Evolutionary conservation across 2,329 filamentous ascomycete genomes (phyloP).

Genomic region (Tetracladium maxilliforme): DNA sequence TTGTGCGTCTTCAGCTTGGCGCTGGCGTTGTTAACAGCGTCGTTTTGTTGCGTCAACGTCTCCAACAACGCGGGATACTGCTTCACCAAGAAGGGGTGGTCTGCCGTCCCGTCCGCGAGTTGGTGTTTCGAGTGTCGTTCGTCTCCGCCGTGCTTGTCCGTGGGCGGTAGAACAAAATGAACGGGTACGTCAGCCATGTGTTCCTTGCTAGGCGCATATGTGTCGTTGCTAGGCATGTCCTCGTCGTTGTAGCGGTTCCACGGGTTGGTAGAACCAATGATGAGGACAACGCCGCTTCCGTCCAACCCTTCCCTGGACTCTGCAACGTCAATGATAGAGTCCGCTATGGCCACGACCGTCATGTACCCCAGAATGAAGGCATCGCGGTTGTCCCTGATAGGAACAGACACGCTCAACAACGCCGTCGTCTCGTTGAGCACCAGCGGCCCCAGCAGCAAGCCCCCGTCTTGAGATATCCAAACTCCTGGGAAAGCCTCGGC

Average conservation of each 20-base stretch:
- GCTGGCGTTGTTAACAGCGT: constrained; percentile 49
- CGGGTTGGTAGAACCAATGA: constrained; percentile 51
- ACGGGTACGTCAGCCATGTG: constrained; percentile 28
- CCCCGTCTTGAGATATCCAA: constrained; percentile 28
- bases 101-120: constrained; percentile 11
- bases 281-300: constrained; percentile 50
- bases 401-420: constrained; percentile 67
- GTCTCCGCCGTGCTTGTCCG: constrained; percentile 17
- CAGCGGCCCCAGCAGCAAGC: constrained; percentile 64
- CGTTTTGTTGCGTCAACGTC: constrained; percentile 37
- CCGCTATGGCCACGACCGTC: constrained; percentile 61
- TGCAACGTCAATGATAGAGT: constrained; percentile 45
- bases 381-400: constrained; percentile 53
- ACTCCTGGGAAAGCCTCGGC: constrained; percentile 35
- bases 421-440: constrained; percentile 56
- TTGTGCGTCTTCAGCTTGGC: constrained; percentile 55
- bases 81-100: constrained; percentile 39
- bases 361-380: constrained; percentile 66
- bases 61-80: constrained; percentile 47
- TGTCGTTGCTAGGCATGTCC: constrained; percentile 29
- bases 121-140: constrained; percentile 34
- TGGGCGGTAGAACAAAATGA: constrained; percentile 46
- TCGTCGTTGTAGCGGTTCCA: constrained; percentile 48
- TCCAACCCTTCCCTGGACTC: constrained; percentile 56
- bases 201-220: constrained; percentile 21